Evolutionary conservation across 139 green algal species (phyloP).

Genomic region (Coccomyxa sp.): DNA sequence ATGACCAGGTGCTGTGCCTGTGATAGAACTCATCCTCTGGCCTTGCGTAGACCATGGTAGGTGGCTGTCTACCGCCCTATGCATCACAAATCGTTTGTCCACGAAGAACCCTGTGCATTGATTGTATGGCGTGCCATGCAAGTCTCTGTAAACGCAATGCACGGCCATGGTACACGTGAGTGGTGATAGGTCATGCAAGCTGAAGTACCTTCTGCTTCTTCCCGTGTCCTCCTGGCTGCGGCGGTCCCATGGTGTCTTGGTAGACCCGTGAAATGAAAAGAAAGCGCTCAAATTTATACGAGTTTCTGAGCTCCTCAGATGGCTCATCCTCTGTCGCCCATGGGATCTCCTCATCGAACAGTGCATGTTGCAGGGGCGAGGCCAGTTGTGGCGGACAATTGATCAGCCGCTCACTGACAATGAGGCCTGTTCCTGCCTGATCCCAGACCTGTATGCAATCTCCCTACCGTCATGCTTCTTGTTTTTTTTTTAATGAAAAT

Average conservation of each 20-base stretch:
- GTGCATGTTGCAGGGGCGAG: slow-evolving; percentile 72
- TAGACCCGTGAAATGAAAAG: not conserved
- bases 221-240: slow-evolving; percentile 19
- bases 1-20: slow-evolving; percentile 50
- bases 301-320: slow-evolving; percentile 18
- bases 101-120: not conserved
- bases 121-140: not conserved
- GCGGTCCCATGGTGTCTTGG: not conserved
- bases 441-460: slow-evolving; percentile 38
- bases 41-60: slow-evolving; percentile 62
- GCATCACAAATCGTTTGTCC: not conserved
- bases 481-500: not conserved
- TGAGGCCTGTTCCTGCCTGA: slow-evolving; percentile 46
- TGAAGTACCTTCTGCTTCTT: slow-evolving; percentile 10
- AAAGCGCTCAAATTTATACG: not conserved
- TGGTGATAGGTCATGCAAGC: not conserved
- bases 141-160: slow-evolving; percentile 3
- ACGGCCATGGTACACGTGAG: not conserved
- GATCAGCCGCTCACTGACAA: slow-evolving; percentile 85
- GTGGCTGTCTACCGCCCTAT: not conserved
- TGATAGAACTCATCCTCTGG: slow-evolving; percentile 89
- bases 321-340: slow-evolving; percentile 59
- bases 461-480: too few species aligned
- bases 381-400: slow-evolving; percentile 81
- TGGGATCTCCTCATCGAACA: slow-evolving; percentile 71